Base-by-base conservation (phyloP, 805 yeast species). In the Wickerhamiella occidentalis region DNA sequence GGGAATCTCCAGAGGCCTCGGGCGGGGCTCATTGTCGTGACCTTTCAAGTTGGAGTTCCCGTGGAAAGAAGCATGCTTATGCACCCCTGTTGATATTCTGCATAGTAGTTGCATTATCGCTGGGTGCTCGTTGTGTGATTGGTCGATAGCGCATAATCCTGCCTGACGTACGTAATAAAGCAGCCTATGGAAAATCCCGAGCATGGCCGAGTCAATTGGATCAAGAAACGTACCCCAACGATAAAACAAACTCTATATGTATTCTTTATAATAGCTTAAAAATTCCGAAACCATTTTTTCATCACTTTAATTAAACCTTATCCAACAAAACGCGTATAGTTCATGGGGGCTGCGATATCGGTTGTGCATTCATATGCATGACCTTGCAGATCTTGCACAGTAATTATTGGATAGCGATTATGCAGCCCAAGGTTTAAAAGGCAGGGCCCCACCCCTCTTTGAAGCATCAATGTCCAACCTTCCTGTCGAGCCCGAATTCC, bases 401-500 rank as follows among this genome's bases (percentile, higher is more conserved):
- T 9, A 45, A 29, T 37, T 15, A 50, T 50, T 50, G 53, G 53
- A 23, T 43, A 22, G 22, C 25, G 53, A 50, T 50, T 43, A 50
- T 28, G 45, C 40, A 35, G 12, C 26, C 41, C 17, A 26, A 4
- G 19, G 28, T 22, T 21, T 49, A 45, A 45, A 51, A 18, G 19
- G 36, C 3, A 45, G 48, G 13, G 25, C 29, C 6, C 36, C 19
- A n/a, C n/a, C 23, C 17, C 18, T 21, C n/a, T n/a, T n/a, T n/a
- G n/a, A n/a, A n/a, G n/a, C n/a, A n/a, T n/a, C n/a, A 79, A 80
- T 86, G 85, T 76, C 73, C 79, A 78, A 50, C 48, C 52, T 56
- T 69, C 88, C 94, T 58, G 74, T 76, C 72, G 97, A 90, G 77
- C 97, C 98, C 60, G 98, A 90, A 80, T 90, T 90, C 75, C 88